phyloP scores from a whole-genome alignment of 352 stramenopile species.

The Phytopythium oedochilum region DNA sequence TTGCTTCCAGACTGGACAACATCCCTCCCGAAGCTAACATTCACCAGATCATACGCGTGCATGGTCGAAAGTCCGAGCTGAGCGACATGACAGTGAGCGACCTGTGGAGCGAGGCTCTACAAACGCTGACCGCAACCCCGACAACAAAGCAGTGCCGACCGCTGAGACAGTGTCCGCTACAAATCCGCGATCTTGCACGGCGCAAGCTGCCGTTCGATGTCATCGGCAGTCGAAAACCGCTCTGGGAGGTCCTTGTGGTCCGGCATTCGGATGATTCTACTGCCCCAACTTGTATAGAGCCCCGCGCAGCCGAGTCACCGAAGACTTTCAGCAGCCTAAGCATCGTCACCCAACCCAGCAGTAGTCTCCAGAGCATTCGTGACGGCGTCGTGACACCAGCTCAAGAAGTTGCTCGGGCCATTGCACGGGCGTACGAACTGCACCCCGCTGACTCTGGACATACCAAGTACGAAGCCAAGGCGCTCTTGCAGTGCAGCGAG shows the following conservation, averaged over 20 bases:
- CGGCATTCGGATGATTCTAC: conserved; percentile 1
- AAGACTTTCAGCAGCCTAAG: background rate
- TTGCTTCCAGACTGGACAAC: conserved; percentile 63
- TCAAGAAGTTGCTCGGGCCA: conserved; percentile 37
- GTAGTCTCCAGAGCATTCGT: background rate
- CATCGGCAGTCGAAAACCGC: conserved; percentile 43
- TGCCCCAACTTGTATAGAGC: background rate
- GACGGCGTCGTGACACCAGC: conserved; percentile 12
- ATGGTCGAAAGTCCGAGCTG: conserved; percentile 12
- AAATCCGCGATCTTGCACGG: conserved; percentile 60
- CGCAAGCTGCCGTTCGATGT: conserved; percentile 59
- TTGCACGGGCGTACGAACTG: conserved; percentile 23
- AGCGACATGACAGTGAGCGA: conserved; percentile 64
- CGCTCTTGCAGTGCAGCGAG: conserved; percentile 7
- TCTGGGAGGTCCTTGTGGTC: conserved; percentile 41
- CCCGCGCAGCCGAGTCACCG: background rate
- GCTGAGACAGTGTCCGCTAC: conserved; percentile 43
- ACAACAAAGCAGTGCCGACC: conserved; percentile 39
- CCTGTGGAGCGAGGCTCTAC: conserved; percentile 38
- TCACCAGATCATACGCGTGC: conserved; percentile 54
- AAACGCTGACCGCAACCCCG: conserved; percentile 30
- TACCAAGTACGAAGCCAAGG: conserved; percentile 5
- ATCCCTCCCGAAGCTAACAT: conserved; percentile 71
- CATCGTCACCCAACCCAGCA: background rate
- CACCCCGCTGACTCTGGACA: conserved; percentile 8